Evolutionary conservation across 2,329 filamentous ascomycete species (phyloP), one percentile per base, ranked within the genome.

Genomic region (Monosporascus ibericus): DNA sequence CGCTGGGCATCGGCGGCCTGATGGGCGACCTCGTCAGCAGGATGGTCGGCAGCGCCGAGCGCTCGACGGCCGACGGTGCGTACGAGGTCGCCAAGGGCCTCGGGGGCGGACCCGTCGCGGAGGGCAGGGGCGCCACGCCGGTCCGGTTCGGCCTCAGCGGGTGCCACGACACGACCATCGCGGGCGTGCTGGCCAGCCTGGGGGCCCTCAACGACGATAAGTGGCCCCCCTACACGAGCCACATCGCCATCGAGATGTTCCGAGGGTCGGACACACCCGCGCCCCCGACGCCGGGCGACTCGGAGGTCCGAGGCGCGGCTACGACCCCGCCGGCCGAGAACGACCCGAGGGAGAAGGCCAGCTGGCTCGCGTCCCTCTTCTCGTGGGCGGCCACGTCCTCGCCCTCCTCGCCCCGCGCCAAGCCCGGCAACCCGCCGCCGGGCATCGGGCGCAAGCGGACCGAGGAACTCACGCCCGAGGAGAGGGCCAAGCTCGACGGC

Each of bases 201-300:
- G 94, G 92, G 3, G 87, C 88, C 3, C 94, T 90, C 66, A 76
- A 88, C 42, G 74, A 74, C 20, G 81, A 80, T 47, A 78, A 79
- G 37, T 99, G 94, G 94, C 94, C 94, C 1, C 92, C 91, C 0
- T 99, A 92, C 65, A 96, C 92, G 0, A 92, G 88, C 61, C 91
- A 95, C 63, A 80, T 99, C 58, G 92, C 94, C 34, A 76, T 99
- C 51, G 94, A 99, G 70, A 78, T 97, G 56, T 96, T 97, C 75
- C 83, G 80, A 40, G 79, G 81, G 59, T 67, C 72, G 40, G 62
- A 68, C 44, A 51, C 38, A 2, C 20, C 22, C 9, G 47, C 62
- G 39, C 50, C 56, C 6, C 22, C 47, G 25, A 27, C 55, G 3
- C 24, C 60, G 5, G 20, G 51, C 34, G 46, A 47, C 7, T 11